Percentiles rank a stretch among this genome's conserved stretches.
These are phyloP conservation scores for Athelia sp. DNA, from an alignment of 1,284 basidiomycete genomes.

Conservation along the genomic window DNA sequence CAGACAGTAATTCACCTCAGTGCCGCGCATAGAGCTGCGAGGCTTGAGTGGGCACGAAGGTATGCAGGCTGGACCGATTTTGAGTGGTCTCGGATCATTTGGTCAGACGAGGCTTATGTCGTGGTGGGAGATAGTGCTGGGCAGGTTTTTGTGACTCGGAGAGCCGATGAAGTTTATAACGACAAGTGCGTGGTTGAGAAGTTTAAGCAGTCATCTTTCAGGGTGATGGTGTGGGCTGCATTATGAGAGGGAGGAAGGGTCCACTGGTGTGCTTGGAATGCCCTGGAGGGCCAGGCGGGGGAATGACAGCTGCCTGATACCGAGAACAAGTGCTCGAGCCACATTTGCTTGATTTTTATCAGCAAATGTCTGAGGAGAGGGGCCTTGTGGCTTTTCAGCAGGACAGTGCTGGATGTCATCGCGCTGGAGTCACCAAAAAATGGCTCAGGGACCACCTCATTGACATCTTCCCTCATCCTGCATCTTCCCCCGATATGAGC, in stretches of 20 bases:
- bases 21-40: neutral
- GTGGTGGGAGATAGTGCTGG: neutral
- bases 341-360: neutral
- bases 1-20: neutral
- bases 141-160: neutral
- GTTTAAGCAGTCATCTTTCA: conserved; percentile 11
- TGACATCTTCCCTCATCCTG: conserved; percentile 5
- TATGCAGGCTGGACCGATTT: neutral
- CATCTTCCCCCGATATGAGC: conserved; percentile 4
- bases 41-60: neutral
- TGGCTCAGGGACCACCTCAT: conserved; percentile 9
- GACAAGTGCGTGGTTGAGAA: conserved; percentile 12
- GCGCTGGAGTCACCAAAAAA: conserved; percentile 2
- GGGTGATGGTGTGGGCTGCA: conserved; percentile 13
- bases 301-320: conserved; percentile 12
- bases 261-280: conserved; percentile 12
- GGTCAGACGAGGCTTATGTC: conserved; percentile 1
- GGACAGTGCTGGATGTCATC: conserved; percentile 10
- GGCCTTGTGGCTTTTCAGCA: conserved; percentile 7
- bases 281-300: conserved; percentile 12
- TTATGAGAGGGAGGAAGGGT: conserved; percentile 11
- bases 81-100: neutral
- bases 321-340: conserved; percentile 12
- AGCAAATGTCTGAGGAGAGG: neutral
- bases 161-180: neutral